Base-by-base conservation (phyloP, 1,139 yeast genomes). In the Saccharomyces pastorianus region DNA sequence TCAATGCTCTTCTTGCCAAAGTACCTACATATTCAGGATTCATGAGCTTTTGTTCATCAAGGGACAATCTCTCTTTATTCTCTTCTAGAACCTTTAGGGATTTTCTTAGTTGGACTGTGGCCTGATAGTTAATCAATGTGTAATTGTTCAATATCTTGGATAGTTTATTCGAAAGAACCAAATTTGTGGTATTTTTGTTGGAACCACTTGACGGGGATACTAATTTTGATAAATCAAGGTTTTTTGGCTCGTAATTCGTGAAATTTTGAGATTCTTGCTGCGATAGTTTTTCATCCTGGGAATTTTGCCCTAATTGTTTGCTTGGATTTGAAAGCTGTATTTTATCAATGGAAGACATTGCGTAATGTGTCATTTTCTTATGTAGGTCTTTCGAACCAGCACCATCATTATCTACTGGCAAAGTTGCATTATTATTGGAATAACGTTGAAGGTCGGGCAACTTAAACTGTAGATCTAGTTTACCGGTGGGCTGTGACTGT, bases 21-120 rank as follows among this genome's bases (percentile, higher is more conserved):
- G 82, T 76, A 0, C 89, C 88, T n/a, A 75, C 62, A 29, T 81
- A 69, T 8, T 81, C 84, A 0, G 86, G 76, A 47, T 46, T 46
- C 48, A 81, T 76, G 48, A 83, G 66, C 41, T 73, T 67, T 23
- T 71, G 66, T 51, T 66, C 64, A 49, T 73, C 73, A 6, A 72
- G 54, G 25, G 68, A 64, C 26, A 72, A 58, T 13, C 64, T 67
- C 2, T 69, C 66, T 52, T 74, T 75, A 23, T 72, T 69, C 53
- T 56, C 56, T 49, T 84, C 84, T 26, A 84, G 64, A 1, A 76
- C 62, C 3, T 69, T 63, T 54, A 85, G 72, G 1, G 85, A 63
- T 41, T 63, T 65, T 50, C 66, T 60, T 6, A 67, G 31, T 25
- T 64, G 58, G 71, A 53, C 80, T 79, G 62, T 81, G 67, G 48